phyloP scores from a whole-genome alignment of 208 protist genomes.

The Wallacemonas sp. region DNA sequence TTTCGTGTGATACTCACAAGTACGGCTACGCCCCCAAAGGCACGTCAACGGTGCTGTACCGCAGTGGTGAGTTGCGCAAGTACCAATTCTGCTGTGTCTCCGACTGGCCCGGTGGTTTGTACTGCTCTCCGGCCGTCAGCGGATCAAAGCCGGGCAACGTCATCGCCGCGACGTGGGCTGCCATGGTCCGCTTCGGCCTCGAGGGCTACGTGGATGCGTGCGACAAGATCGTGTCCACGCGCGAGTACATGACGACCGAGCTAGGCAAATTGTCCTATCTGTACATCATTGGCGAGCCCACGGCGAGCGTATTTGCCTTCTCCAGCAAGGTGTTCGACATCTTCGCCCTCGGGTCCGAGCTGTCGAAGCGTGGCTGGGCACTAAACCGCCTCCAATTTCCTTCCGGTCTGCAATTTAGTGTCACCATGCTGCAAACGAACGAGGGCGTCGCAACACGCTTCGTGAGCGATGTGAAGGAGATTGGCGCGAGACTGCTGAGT shows the following conservation, averaged over 20 bases:
- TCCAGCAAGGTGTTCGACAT: conserved; percentile 87
- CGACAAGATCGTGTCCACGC: conserved; percentile 74
- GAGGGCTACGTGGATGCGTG: conserved; percentile 86
- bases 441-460: conserved; percentile 74
- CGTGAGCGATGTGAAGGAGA: conserved; percentile 62
- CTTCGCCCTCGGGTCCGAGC: conserved; percentile 80
- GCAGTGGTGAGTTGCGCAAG: conserved; percentile 79
- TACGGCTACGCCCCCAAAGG: conserved; percentile 99
- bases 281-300: conserved; percentile 85
- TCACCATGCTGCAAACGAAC: conserved; percentile 88
- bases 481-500: conserved; percentile 42
- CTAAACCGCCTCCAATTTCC: conserved; percentile 95
- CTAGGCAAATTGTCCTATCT: conserved; percentile 70
- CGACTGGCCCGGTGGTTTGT: conserved; percentile 98
- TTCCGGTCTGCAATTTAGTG: conserved; percentile 90
- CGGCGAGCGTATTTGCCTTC: conserved; percentile 89
- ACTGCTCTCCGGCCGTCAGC: conserved; percentile 96
- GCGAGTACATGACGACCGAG: conserved; percentile 74
- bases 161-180: conserved; percentile 96
- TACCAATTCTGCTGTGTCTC: conserved; percentile 95
- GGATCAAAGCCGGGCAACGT: conserved; percentile 95
- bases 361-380: conserved; percentile 91
- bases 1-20: conserved; percentile 99
- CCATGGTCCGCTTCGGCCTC: conserved; percentile 93
- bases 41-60: conserved; percentile 95